Evolutionary conservation across 768 basidiomycete species (phyloP).

Genomic region (Suillus brevipes): DNA sequence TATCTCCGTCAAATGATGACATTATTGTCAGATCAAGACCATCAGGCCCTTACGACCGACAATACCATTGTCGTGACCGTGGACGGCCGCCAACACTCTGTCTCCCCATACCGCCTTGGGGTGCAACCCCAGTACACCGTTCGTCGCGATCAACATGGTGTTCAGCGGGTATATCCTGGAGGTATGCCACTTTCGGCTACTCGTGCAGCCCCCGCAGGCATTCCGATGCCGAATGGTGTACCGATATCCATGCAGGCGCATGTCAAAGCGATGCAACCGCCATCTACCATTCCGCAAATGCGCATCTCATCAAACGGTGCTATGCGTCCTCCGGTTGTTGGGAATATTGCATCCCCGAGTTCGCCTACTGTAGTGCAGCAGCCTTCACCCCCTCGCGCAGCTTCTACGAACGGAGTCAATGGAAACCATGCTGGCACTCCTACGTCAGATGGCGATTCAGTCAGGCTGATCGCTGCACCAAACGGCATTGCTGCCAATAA

Average conservation of each 20-base stretch:
- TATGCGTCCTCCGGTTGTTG: constrained; percentile 48
- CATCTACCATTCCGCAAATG: constrained; percentile 53
- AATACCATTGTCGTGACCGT: constrained; percentile 41
- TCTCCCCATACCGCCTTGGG: constrained; percentile 48
- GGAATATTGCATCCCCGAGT: constrained; percentile 32
- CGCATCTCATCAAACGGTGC: constrained; percentile 61
- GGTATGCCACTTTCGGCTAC: constrained; percentile 28
- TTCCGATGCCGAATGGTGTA: constrained; percentile 42
- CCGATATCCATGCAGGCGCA: constrained; percentile 62
- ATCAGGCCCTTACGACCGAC: constrained; percentile 51
- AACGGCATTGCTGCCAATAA: constrained; percentile 30
- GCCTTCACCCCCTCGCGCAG: constrained; percentile 38
- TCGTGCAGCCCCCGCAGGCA: constrained; percentile 20
- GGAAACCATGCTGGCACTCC: constrained; percentile 33
- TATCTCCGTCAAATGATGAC: constrained; percentile 57
- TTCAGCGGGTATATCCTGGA: constrained; percentile 22
- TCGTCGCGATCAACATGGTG: constrained; percentile 27
- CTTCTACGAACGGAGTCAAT: constrained; percentile 36
- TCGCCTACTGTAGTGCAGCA: constrained; percentile 22
- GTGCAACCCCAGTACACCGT: constrained; percentile 27
- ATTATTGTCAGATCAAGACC: constrained; percentile 56
- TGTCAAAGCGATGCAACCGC: constrained; percentile 59
- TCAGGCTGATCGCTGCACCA: constrained; percentile 18
- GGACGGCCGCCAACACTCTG: constrained; percentile 52
- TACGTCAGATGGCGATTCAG: constrained; percentile 46